A percentile compares a stretch with the other conserved stretches of the same genome.
These are phyloP conservation scores for Nemania sp. DNA, from an alignment of 2,329 filamentous ascomycete species.

Conservation along the genomic window DNA sequence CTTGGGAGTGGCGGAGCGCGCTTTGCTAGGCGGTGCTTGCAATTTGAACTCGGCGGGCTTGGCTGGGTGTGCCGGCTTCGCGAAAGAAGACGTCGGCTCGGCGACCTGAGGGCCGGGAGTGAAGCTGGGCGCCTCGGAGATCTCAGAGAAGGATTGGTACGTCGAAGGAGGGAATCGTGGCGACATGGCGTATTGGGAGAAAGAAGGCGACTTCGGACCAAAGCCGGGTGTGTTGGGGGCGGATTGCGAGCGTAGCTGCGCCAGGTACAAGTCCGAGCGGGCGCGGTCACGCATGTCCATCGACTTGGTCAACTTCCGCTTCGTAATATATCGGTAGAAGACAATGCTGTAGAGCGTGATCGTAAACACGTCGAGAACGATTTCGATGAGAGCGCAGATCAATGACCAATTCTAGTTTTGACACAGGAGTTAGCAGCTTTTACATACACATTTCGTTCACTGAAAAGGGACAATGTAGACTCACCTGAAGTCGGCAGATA, in stretches of 20 bases:
- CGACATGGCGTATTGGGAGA: slow-evolving; percentile 59
- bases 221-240: slow-evolving; percentile 95
- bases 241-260: slow-evolving; percentile 80
- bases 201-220: slow-evolving; percentile 67
- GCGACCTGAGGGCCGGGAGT: slow-evolving; percentile 57
- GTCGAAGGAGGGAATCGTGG: slow-evolving; percentile 64
- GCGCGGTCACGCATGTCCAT: slow-evolving; percentile 96
- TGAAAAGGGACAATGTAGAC: slow-evolving; percentile 31
- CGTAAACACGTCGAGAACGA: slow-evolving; percentile 88
- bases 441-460: slow-evolving; percentile 15
- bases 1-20: slow-evolving; percentile 78
- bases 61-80: slow-evolving; percentile 41
- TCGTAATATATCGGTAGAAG: slow-evolving; percentile 97
- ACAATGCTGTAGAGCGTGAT: slow-evolving; percentile 92
- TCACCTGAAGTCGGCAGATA: slow-evolving; percentile 83
- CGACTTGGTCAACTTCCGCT: slow-evolving; percentile 91
- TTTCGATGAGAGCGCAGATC: slow-evolving; percentile 95
- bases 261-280: slow-evolving; percentile 92
- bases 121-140: slow-evolving; percentile 52
- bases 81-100: slow-evolving; percentile 67
- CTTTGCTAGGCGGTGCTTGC: slow-evolving; percentile 79
- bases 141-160: slow-evolving; percentile 56
- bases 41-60: slow-evolving; percentile 69
- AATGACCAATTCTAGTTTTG: slow-evolving; percentile 81
- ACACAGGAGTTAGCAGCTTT: slow-evolving; percentile 33